Evolutionary conservation across 306 rosid genomes (phyloP).

Genomic region (Argentina anserina): DNA sequence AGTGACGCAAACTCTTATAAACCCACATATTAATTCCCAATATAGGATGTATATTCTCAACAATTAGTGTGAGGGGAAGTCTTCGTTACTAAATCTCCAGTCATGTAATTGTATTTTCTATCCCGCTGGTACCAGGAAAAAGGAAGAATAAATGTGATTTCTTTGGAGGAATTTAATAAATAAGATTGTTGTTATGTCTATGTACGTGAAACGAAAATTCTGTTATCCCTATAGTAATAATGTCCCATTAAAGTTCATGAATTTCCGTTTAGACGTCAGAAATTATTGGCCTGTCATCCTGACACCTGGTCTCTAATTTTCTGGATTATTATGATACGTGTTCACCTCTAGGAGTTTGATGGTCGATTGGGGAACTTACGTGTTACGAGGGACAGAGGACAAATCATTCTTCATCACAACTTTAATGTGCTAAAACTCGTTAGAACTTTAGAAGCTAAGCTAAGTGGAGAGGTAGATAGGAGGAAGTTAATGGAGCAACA

Average conservation of each 20-base stretch:
- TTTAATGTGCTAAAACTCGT: background rate
- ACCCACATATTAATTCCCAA: too few species aligned
- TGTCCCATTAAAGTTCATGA: background rate
- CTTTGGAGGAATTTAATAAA: background rate
- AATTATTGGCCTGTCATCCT: background rate
- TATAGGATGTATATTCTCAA: too few species aligned
- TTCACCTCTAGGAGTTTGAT: background rate
- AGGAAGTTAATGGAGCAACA: slow-evolving; percentile 6
- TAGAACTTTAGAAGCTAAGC: too few species aligned
- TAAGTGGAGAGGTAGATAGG: background rate
- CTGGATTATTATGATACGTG: background rate
- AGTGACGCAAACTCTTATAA: too few species aligned
- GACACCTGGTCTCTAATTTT: background rate
- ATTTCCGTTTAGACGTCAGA: background rate
- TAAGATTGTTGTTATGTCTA: background rate
- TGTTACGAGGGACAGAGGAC: background rate
- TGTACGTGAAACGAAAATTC: background rate
- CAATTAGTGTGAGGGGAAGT: background rate
- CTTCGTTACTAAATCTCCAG: slow-evolving; percentile 13
- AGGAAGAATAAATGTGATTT: background rate
- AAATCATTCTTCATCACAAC: background rate
- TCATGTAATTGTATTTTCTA: background rate
- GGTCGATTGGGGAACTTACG: background rate
- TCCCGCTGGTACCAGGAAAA: background rate
- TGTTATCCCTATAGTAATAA: too few species aligned